Evolutionary conservation across 805 yeast species (phyloP).

Genomic region (Wickerhamomyces queroliae): DNA sequence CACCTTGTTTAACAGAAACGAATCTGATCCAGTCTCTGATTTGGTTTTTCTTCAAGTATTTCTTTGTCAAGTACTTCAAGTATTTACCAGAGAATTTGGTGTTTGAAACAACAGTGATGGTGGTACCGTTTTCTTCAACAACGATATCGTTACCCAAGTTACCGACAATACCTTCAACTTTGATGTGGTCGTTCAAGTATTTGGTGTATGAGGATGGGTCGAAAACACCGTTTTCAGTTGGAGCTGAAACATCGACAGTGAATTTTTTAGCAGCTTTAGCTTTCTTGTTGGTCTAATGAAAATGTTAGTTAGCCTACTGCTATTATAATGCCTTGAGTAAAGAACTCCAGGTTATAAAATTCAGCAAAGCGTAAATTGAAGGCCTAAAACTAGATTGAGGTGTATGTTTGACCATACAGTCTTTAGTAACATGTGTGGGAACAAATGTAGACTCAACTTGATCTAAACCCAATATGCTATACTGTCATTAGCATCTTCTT

Average conservation of each 20-base stretch:
- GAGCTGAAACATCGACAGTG: conserved; percentile 94
- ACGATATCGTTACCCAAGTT: conserved; percentile 95
- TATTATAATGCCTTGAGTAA: conserved; percentile 21
- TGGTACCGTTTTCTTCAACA: conserved; percentile 83
- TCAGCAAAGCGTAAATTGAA: conserved; percentile 21
- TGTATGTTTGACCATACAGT: conserved; percentile 3
- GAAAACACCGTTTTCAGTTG: conserved; percentile 95
- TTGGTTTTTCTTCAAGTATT: conserved; percentile 99
- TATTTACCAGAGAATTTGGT: conserved; percentile 99
- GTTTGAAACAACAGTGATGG: conserved; percentile 82
- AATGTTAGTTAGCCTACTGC: conserved; percentile 71
- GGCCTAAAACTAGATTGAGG: background rate
- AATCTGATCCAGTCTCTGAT: conserved; percentile 99
- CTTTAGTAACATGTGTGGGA: background rate
- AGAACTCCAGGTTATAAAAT: conserved; percentile 25
- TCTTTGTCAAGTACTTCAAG: conserved; percentile 99
- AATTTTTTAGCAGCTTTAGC: conserved; percentile 81
- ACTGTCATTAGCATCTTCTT: conserved; percentile 15
- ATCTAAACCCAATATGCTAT: conserved; percentile 28
- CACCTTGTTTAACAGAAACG: conserved; percentile 91
- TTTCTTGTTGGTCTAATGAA: conserved; percentile 68
- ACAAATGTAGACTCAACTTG: conserved; percentile 30
- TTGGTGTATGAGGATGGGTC: conserved; percentile 97
- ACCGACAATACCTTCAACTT: conserved; percentile 95
- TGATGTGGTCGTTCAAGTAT: conserved; percentile 98